These are phyloP conservation scores for Rutstroemia sp. DNA, from an alignment of 2,329 filamentous ascomycete species.

Conservation along the genomic window DNA sequence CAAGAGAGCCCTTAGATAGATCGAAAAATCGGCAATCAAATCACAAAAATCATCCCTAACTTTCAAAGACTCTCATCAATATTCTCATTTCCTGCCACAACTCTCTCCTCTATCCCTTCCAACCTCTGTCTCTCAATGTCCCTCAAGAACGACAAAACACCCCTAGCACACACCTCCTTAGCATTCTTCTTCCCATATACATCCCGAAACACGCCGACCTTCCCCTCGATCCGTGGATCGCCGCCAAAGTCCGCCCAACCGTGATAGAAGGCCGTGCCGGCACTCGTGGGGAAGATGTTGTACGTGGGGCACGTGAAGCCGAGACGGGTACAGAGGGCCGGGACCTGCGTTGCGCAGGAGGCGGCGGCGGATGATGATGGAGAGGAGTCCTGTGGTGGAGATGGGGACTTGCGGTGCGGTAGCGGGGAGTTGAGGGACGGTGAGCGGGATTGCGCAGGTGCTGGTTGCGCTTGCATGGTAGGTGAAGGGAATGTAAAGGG, in stretches of 20 bases:
- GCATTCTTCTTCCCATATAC: slow-evolving; percentile 42
- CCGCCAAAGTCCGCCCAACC: slow-evolving; percentile 25
- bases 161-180: slow-evolving; percentile 39
- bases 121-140: slow-evolving; percentile 28
- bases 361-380: background rate
- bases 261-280: slow-evolving; percentile 16
- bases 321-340: slow-evolving; percentile 19
- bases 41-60: too few relatives aligned
- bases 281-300: slow-evolving; percentile 8
- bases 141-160: slow-evolving; percentile 33
- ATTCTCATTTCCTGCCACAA: background rate
- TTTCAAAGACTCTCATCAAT: too few relatives aligned
- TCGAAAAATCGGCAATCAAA: too few relatives aligned
- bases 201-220: slow-evolving; percentile 35
- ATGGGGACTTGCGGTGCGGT: background rate
- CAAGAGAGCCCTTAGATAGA: too few relatives aligned
- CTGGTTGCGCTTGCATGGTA: too few relatives aligned
- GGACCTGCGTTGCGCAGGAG: slow-evolving; percentile 17
- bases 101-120: background rate
- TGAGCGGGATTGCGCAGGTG: too few relatives aligned
- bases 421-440: background rate
- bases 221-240: slow-evolving; percentile 26
- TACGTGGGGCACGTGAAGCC: slow-evolving; percentile 24
- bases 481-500: too few relatives aligned
- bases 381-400: background rate